phyloP scores from a whole-genome alignment of 2,329 filamentous ascomycete species.

The Colletotrichum neosansevieriae region DNA sequence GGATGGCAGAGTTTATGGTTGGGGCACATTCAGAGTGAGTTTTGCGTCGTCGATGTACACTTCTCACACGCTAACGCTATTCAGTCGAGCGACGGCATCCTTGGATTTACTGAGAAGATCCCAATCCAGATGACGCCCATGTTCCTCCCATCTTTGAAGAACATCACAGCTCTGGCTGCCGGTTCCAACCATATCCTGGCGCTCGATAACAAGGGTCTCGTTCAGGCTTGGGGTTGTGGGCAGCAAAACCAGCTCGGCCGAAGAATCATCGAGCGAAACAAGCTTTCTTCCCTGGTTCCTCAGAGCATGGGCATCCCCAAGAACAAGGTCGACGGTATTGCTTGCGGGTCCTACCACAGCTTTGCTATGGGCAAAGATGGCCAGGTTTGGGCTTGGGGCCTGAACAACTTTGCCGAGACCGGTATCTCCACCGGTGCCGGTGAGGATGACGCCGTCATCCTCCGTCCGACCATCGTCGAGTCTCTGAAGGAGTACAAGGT shows the following conservation, averaged over 20 bases:
- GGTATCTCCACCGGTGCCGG: conserved; percentile 71
- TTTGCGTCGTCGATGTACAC: neutral
- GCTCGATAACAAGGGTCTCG: conserved; percentile 72
- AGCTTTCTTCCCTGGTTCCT: conserved; percentile 70
- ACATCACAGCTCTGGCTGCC: conserved; percentile 72
- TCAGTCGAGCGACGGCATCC: conserved; percentile 69
- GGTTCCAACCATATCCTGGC: conserved; percentile 80
- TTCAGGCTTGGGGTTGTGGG: conserved; percentile 79
- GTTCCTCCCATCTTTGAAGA: conserved; percentile 70
- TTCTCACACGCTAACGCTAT: conserved; percentile 3
- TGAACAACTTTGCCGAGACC: conserved; percentile 89
- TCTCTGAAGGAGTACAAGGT: conserved; percentile 75
- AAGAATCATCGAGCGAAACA: conserved; percentile 69
- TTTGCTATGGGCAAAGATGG: conserved; percentile 81
- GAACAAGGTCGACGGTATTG: conserved; percentile 75
- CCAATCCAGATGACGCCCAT: conserved; percentile 60
- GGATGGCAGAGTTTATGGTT: conserved; percentile 82
- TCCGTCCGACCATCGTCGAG: conserved; percentile 76
- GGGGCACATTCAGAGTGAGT: conserved; percentile 78
- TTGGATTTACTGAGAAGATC: conserved; percentile 70
- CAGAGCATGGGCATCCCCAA: conserved; percentile 73
- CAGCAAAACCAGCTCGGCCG: conserved; percentile 75
- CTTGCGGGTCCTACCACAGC: conserved; percentile 81
- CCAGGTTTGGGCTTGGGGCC: conserved; percentile 83
- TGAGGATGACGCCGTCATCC: conserved; percentile 77